Conservation (phyloP, 768 basidiomycete genomes). For the Boletus edulis region DNA sequence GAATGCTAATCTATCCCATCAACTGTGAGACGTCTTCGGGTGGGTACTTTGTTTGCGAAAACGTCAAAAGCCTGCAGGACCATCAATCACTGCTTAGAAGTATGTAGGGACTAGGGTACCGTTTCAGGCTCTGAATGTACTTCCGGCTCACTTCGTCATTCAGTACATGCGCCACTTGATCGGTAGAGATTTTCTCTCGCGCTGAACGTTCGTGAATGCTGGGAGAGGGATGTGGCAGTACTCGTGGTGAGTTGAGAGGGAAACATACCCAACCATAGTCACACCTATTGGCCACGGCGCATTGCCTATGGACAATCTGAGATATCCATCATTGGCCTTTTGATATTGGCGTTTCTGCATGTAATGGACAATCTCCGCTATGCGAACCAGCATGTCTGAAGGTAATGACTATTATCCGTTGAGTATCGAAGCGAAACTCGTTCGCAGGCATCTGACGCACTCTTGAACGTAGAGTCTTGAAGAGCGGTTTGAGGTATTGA, state of each 20-base stretch:
- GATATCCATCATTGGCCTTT: conserved; percentile 93
- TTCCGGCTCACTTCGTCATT: conserved; percentile 99
- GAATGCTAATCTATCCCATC: conserved; percentile 62
- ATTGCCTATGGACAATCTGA: conserved; percentile 95
- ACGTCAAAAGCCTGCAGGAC: conserved; percentile 75
- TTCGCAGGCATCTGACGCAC: conserved; percentile 44
- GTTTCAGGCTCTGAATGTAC: conserved; percentile 96
- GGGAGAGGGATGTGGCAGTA: background rate
- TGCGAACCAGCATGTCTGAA: conserved; percentile 77
- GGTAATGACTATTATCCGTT: conserved; percentile 60
- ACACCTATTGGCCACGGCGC: conserved; percentile 99
- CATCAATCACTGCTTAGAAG: conserved; percentile 3
- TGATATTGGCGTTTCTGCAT: conserved; percentile 98
- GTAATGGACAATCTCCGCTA: conserved; percentile 92
- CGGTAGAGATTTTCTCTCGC: conserved; percentile 95
- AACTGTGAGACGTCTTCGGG: conserved; percentile 89
- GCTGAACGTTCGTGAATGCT: conserved; percentile 98
- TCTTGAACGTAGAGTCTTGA: conserved; percentile 84
- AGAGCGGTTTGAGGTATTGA: conserved; percentile 94
- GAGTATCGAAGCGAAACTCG: conserved; percentile 3
- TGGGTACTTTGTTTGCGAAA: conserved; percentile 94
- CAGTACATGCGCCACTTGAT: conserved; percentile 96
- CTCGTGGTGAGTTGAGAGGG: background rate
- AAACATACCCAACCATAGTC: conserved; percentile 92
- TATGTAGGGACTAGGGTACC: conserved; percentile 46